These are phyloP conservation scores for Backusella macrospora DNA, from an alignment of 192 early-diverging fungal genomes.

Conservation along the genomic window DNA sequence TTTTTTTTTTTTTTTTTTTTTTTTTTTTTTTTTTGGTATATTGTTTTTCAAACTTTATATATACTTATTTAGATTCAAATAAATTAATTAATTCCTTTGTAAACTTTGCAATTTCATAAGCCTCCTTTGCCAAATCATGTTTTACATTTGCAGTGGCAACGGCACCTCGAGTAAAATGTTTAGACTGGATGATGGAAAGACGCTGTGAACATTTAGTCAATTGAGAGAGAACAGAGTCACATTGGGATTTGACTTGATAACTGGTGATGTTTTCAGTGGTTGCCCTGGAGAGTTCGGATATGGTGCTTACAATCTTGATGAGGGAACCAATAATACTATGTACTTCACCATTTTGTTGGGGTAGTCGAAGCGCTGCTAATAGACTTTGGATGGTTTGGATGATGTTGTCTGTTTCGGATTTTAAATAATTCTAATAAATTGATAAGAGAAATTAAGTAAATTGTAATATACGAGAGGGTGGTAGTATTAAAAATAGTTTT, in stretches of 20 bases:
- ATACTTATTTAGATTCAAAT: constrained; percentile 38
- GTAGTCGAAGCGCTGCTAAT: constrained; percentile 59
- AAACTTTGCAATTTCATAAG: constrained; percentile 90
- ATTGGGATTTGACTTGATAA: not conserved
- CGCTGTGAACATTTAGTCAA: constrained; percentile 11
- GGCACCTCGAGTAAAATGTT: constrained; percentile 23
- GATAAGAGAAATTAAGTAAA: not conserved
- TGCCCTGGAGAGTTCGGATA: constrained; percentile 50
- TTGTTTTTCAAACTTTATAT: no score
- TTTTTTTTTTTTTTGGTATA: no score
- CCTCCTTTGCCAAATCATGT: constrained; percentile 79
- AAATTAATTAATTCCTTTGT: constrained; percentile 84
- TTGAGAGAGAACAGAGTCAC: not conserved
- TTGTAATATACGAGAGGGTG: not conserved
- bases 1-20: no score
- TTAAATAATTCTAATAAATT: constrained; percentile 58
- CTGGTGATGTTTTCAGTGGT: constrained; percentile 41
- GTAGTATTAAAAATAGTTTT: constrained; percentile 49
- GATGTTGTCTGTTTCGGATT: constrained; percentile 73
- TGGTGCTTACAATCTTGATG: constrained; percentile 46
- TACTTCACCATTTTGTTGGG: constrained; percentile 33
- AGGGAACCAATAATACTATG: constrained; percentile 42
- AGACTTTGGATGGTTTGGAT: constrained; percentile 80
- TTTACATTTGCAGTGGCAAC: constrained; percentile 71
- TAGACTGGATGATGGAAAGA: constrained; percentile 4